Conservation (phyloP, 345 rosid species). For the Populus simonii region DNA sequence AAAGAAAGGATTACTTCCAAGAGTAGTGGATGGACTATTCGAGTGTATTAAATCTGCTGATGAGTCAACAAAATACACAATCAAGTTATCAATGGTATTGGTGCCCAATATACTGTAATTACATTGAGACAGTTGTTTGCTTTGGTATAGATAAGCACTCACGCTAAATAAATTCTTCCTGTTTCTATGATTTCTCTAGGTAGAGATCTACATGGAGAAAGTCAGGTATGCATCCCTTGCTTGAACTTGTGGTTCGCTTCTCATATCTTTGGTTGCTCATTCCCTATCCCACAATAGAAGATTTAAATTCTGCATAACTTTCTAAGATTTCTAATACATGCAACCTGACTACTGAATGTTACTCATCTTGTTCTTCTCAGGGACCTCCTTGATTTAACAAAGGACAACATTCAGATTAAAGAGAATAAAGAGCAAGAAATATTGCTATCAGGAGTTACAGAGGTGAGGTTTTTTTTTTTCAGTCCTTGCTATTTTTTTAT, state of each 20-base stretch:
- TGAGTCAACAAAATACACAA: constrained; percentile 38
- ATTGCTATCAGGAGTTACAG: constrained; percentile 65
- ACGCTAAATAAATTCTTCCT: neutral
- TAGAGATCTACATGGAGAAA: constrained; percentile 96
- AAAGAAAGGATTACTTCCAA: constrained; percentile 70
- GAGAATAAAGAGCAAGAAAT: constrained; percentile 71
- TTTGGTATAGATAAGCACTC: neutral
- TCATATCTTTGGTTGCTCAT: neutral
- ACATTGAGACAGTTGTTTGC: neutral
- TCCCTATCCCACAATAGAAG: neutral
- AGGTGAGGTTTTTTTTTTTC: constrained; percentile 37
- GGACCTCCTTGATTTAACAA: constrained; percentile 78
- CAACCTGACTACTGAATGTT: neutral
- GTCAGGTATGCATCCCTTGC: constrained; percentile 47
- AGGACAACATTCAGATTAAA: constrained; percentile 80
- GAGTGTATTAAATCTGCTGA: constrained; percentile 42
- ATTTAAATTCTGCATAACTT: neutral
- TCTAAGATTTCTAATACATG: neutral
- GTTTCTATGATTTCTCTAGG: constrained; percentile 38
- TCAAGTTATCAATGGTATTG: constrained; percentile 82
- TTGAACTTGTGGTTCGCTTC: neutral
- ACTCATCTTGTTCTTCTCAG: constrained; percentile 27
- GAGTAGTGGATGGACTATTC: constrained; percentile 71
- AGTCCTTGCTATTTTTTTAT: neutral
- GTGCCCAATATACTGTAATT: constrained; percentile 1